A percentile compares a stretch with the other conserved stretches of the same genome.
Conservation (phyloP, 805 yeast genomes). For the Kodamaea neixiangensis region DNA sequence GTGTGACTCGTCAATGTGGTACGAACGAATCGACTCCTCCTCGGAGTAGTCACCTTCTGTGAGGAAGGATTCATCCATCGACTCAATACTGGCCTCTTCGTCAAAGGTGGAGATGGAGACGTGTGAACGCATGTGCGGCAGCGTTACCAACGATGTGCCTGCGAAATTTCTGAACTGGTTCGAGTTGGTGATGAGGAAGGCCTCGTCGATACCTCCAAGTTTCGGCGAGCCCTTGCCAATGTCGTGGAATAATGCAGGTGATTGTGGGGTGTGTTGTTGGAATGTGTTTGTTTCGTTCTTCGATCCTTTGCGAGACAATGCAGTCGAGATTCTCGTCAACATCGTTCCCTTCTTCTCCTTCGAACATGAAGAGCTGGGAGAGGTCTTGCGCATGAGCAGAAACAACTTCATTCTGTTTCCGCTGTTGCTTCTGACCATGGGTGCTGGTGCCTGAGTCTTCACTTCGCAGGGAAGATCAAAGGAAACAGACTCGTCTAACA, state of each 20-base stretch:
- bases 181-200: conserved; percentile 25
- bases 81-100: conserved; percentile 14
- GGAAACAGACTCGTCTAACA: conserved; percentile 12
- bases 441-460: conserved; percentile 1
- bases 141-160: conserved; percentile 12
- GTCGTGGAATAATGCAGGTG: conserved; percentile 1
- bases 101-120: too few species aligned
- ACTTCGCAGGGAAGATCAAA: conserved; percentile 20
- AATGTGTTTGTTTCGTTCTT: conserved; percentile 1
- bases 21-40: conserved; percentile 18
- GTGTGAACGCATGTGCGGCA: too few species aligned
- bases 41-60: conserved; percentile 16
- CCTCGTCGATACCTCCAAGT: conserved; percentile 24
- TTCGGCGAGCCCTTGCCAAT: not conserved
- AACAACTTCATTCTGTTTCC: conserved; percentile 1
- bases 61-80: conserved; percentile 21
- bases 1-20: conserved; percentile 9
- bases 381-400: conserved; percentile 4
- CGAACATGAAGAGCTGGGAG: not conserved
- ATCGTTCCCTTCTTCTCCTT: not conserved
- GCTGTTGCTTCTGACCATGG: not conserved
- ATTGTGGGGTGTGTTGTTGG: conserved; percentile 1
- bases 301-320: not conserved
- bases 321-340: conserved; percentile 7
- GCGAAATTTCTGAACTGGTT: conserved; percentile 16